phyloP scores from a whole-genome alignment of 805 yeast species.

The Maudiozyma saulgeensis region DNA sequence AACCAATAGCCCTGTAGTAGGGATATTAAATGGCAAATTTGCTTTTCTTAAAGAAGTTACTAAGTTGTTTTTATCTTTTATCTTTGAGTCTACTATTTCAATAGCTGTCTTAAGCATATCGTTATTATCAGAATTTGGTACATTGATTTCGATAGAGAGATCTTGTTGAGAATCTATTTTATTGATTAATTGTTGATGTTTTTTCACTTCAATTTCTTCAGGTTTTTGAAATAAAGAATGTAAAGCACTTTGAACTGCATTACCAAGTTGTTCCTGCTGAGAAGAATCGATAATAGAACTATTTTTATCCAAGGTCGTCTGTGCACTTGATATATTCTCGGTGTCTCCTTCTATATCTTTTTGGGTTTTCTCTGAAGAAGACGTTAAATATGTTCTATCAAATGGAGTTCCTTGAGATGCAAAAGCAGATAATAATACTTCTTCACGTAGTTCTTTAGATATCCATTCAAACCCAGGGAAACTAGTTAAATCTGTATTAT shows the following conservation, averaged over 20 bases:
- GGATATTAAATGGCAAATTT: conserved; percentile 33
- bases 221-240: conserved; percentile 1
- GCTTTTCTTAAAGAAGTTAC: conserved; percentile 4
- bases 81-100: conserved; percentile 13
- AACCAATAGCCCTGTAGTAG: conserved; percentile 52
- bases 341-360: background rate
- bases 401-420: conserved; percentile 34
- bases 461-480: conserved; percentile 37
- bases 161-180: background rate
- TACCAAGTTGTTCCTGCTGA: background rate
- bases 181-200: background rate
- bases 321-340: background rate
- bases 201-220: background rate
- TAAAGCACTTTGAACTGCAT: background rate
- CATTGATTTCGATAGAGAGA: conserved; percentile 4
- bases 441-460: conserved; percentile 60
- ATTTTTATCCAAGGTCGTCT: background rate
- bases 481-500: background rate
- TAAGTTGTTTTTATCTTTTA: conserved; percentile 12
- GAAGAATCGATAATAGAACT: background rate
- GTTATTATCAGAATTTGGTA: conserved; percentile 9
- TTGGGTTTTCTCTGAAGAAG: background rate
- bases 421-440: conserved; percentile 64
- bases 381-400: background rate
- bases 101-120: conserved; percentile 18